Evolutionary conservation across 768 basidiomycete species (phyloP), one percentile per base, ranked within the genome.

Genomic region (Suillus tomentosus): DNA sequence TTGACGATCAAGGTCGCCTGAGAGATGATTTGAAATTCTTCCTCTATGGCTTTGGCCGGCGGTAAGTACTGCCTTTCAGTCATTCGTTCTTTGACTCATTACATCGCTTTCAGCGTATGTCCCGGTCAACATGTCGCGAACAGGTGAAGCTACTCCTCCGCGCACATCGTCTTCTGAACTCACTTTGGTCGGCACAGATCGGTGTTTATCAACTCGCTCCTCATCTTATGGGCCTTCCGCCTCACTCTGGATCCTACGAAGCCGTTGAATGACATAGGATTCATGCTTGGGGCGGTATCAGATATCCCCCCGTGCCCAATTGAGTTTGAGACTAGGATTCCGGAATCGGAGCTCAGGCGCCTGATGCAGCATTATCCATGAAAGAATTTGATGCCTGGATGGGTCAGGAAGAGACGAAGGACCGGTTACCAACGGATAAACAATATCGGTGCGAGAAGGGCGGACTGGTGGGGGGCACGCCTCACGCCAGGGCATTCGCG

Each of bases 121-220:
- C 85, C 85, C 2, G 86, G 86, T 0, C 82, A 84, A 66, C 80
- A 86, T 71, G 82, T 88, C 43, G 86, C 65, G 14, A 64, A 76
- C 27, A 69, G 71, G 70, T 74, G 74, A 77, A 79, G 78, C 62
- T 66, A 73, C 71, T 1, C 9, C 1, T 10, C 10, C 10, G 1
- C 10, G 9, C 36, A 37, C 36, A 37, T 37, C 17, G n/a, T 36
- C 63, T 82, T 47, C 45, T 11, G 15, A 42, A 37, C 36, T 37
- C 36, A 37, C 36, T 37, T 37, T 37, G 36, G 36, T 37, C 36
- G 8, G 10, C 36, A 37, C 36, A 37, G 36, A 37, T 37, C 36
- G 10, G 10, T 37, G 36, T 37, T 37, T 37, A 37, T 37, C 36
- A 37, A 37, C 36, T 37, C 36, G 36, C 36, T 37, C 36, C 36